Base-by-base conservation (phyloP, 2,329 filamentous ascomycete species). In the Paecilomyces niveus region DNA sequence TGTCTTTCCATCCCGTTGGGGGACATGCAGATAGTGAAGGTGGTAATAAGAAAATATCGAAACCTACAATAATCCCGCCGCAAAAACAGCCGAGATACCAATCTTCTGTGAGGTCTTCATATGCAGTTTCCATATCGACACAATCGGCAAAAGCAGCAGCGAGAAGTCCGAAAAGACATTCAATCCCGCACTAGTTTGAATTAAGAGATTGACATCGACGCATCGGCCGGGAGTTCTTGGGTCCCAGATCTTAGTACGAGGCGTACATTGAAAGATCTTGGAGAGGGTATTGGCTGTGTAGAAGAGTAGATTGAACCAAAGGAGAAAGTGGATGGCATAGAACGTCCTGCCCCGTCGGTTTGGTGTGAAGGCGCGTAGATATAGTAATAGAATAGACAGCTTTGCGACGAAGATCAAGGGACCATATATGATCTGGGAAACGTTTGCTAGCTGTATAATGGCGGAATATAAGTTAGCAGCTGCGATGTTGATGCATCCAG, bases 371-470 rank as follows among this genome's bases (percentile, higher is more conserved):
- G 65, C 57, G 18, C 62, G 60, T 15, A 62, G 59, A 54, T 65
- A 67, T 21, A 65, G 62, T 9, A 64, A 60, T 7, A 68, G 50
- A 22, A 68, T 62, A 0, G 63, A 61, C 2, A 67, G n/a, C 52
- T 68, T 68, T 21, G 64, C 62, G 39, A 67, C 33, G 54, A 60
- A 64, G 18, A 68, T 65, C 32, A 62, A 35, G 24, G 63, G 56
- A 6, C 61, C 61, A 53, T 67, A 68, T 24, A 65, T n/a, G 35
- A 68, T 62, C 15, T 64, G 57, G 24, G 57, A 55, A 29, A 59
- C 50, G 39, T 64, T 63, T 18, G 39, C 39, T 18, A 45, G 39
- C 39, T 45, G 35, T 39, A n/a, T n/a, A n/a, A n/a, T 15, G n/a
- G 15, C 1, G 18, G n/a, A 9, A 45, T 45, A 8, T 18, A 1